These are phyloP conservation scores for Leishmania major DNA, from an alignment of 208 protist species.

Conservation along the genomic window DNA sequence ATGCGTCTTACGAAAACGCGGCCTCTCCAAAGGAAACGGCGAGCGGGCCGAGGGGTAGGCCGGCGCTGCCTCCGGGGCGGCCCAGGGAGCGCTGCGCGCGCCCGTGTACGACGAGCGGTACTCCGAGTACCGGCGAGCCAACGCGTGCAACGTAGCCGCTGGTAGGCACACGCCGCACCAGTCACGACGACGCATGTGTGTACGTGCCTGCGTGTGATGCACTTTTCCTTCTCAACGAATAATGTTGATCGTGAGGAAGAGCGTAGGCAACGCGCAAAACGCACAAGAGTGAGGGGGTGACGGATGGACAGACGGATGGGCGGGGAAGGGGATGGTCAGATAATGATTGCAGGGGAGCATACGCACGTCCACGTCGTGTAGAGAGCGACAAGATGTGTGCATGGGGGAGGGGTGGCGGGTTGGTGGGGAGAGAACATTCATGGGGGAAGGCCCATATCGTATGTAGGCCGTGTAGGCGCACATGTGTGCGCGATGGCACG, in stretches of 20 bases:
- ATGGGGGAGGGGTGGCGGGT: not conserved
- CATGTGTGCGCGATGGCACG: not conserved
- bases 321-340: not conserved
- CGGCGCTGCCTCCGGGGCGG: constrained; percentile 35
- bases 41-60: constrained; percentile 58
- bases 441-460: not conserved
- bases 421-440: not conserved
- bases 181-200: constrained; percentile 1
- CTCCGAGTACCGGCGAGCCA: constrained; percentile 42
- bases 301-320: not conserved
- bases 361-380: not conserved
- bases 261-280: not conserved
- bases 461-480: not conserved
- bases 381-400: not conserved
- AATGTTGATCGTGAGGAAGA: not conserved
- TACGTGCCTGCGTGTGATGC: not conserved
- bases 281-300: not conserved
- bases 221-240: not conserved
- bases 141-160: constrained; percentile 6
- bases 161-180: not conserved
- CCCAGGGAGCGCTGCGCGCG: constrained; percentile 35
- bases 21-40: constrained; percentile 47
- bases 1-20: constrained; percentile 82
- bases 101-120: constrained; percentile 49
- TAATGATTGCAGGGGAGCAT: not conserved